A percentile compares a stretch with the other conserved stretches of the same genome.
phyloP scores from a whole-genome alignment of 2,329 filamentous ascomycete species.

The Sporothrix curviconia region DNA sequence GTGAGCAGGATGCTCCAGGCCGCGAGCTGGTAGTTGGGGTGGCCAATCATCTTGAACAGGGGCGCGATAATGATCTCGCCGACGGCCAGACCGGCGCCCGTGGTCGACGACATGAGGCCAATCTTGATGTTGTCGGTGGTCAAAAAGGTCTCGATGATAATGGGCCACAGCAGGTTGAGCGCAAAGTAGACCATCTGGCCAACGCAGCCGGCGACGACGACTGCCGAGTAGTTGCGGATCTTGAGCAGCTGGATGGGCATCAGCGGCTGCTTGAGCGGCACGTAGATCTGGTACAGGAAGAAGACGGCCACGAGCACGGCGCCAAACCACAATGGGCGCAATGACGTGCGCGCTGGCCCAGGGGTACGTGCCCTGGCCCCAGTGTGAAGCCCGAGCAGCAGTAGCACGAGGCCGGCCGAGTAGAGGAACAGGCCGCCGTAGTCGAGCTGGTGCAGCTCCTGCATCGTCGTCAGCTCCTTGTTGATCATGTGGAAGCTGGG shows the following conservation, averaged over 20 bases:
- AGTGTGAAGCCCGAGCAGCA: constrained; percentile 36
- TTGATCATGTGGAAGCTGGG: constrained; percentile 37
- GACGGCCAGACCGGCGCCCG: constrained; percentile 7
- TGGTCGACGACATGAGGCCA: constrained; percentile 12
- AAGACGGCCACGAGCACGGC: constrained; percentile 18
- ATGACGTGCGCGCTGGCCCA: constrained; percentile 34
- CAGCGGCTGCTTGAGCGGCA: constrained; percentile 8
- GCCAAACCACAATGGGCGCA: constrained; percentile 31
- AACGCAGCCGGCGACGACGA: constrained; percentile 7
- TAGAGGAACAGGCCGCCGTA: constrained; percentile 37
- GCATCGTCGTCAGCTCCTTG: constrained; percentile 26
- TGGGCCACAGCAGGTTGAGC: constrained; percentile 14
- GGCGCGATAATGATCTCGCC: constrained; percentile 10
- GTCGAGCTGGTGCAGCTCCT: constrained; percentile 38
- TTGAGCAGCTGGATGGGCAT: constrained; percentile 13
- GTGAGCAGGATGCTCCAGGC: neutral
- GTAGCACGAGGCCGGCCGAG: constrained; percentile 33
- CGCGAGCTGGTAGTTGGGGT: constrained; percentile 9
- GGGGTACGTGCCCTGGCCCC: constrained; percentile 33
- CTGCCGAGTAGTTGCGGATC: constrained; percentile 5
- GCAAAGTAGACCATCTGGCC: constrained; percentile 14
- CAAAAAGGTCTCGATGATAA: constrained; percentile 6
- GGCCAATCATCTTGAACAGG: constrained; percentile 7
- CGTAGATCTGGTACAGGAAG: constrained; percentile 10
- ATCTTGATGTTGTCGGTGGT: constrained; percentile 13